phyloP scores from a whole-genome alignment of 2,329 filamentous ascomycete species.

The Pseudogymnoascus sp. region DNA sequence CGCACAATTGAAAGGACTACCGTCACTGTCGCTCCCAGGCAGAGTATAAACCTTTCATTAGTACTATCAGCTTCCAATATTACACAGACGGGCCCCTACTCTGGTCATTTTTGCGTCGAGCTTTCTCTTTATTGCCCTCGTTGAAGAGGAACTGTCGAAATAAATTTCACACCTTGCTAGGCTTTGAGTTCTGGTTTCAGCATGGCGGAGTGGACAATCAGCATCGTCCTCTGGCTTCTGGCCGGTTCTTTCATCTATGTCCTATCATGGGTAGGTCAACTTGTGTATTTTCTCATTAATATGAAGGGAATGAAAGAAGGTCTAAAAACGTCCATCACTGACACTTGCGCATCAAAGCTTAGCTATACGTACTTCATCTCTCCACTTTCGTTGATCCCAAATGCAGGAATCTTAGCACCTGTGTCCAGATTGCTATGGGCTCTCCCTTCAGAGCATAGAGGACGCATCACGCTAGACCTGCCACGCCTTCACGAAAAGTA shows the following conservation, averaged over 20 bases:
- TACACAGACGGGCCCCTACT: no score
- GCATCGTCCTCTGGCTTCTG: not conserved
- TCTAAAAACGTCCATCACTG: not conserved
- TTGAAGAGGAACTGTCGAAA: not conserved
- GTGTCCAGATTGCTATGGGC: slow-evolving; percentile 12
- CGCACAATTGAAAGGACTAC: not conserved
- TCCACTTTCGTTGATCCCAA: slow-evolving; percentile 10
- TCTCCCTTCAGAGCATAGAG: slow-evolving; percentile 6
- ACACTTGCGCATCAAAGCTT: not conserved
- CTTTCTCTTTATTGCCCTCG: not conserved
- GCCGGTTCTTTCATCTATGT: not conserved
- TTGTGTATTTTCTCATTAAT: not conserved
- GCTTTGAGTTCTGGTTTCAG: not conserved
- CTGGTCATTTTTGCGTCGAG: no score
- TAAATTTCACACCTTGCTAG: not conserved
- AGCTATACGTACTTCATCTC: not conserved
- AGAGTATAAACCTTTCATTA: not conserved
- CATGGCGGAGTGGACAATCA: not conserved
- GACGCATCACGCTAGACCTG: slow-evolving; percentile 11
- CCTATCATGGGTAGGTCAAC: not conserved
- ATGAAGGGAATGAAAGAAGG: not conserved
- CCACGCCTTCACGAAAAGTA: slow-evolving; percentile 9
- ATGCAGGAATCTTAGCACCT: slow-evolving; percentile 10
- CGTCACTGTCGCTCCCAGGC: not conserved
- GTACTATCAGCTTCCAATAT: not conserved